Base-by-base conservation (phyloP, 2,329 filamentous ascomycete species). In the Epichloe uncinata region DNA sequence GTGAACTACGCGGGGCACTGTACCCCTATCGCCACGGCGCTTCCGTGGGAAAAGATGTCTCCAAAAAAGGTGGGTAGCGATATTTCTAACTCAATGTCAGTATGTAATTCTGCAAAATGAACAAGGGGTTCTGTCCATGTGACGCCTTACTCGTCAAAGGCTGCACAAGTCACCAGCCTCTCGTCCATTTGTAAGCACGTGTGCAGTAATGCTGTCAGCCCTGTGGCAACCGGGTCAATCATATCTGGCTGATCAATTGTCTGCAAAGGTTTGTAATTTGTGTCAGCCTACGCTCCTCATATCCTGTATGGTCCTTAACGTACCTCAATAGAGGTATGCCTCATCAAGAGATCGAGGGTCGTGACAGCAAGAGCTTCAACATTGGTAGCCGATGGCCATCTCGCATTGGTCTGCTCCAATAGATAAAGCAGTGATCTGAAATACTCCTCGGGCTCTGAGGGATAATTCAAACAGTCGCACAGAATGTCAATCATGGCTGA, bases 41-140 rank as follows among this genome's bases (percentile, higher is more conserved):
- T 50, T 55, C 12, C 33, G 38, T 20, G 85, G 84, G 56, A 87
- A 87, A 0, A 89, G 68, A 57, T 84, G 82, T 50, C 69, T 75
- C 60, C 73, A 77, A 88, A 79, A 79, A 1, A 89, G 61, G 3
- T 66, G 60, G 63, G 62, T 42, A 26, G 61, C 61, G 42, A 66
- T 51, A 20, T 63, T 50, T 8, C 62, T 66, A 30, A 35, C 26
- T 22, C 38, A 18, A 35, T 42, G 45, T 57, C 35, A 59, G 53
- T 7, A 50, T 22, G 13, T 9, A 35, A 22, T 12, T 48, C 1
- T 6, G 26, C 7, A 13, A 6, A 46, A 43, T 6, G 6, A 41
- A 11, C 22, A 41, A 15, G 5, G 11, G 6, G 9, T 45, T 16
- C 5, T 30, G 30, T 26, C 18, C 18, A 9, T 9, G 5, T 4